Evolutionary conservation across 345 rosid genomes (phyloP), one percentile per base, ranked within the genome.

Genomic region (Gossypium mustelinum): DNA sequence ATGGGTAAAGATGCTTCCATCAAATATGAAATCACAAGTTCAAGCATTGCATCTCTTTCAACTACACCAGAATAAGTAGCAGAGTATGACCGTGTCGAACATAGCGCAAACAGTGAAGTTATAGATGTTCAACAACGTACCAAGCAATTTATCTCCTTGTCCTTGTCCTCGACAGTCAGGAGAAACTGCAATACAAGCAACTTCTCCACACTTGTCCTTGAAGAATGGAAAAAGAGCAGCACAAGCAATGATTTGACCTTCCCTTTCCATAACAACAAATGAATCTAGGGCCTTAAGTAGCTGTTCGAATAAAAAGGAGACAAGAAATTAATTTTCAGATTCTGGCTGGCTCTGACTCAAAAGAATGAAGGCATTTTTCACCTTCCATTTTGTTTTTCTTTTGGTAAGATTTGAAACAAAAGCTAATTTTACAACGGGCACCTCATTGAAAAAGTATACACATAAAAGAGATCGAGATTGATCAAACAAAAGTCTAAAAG

Each of bases 161-260:
- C 98, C 97, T 85, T 94, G 97, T 66, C 98, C 98, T 58, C 92
- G 94, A 66, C 98, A 94, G 43, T 94, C 98, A 44, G 95, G 79
- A 75, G 98, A 84, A 80, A 94, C 98, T 10, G 94, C 98, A 68
- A 94, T 90, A 73, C 95, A 89, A 64, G 98, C 98, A 78, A 94
- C 90, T 82, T 94, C 98, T 74, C 98, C 98, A 66, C 97, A 91
- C 72, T 91, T 89, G 2, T 89, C 97, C 77, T 89, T 82, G 78
- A 81, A 87, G 83, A 86, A 94, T 24, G 95, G 97, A 70, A 94
- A 88, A 78, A 94, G 86, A 66, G 98, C 98, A 63, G 94, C 97
- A 79, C 97, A 91, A 56, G 98, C 97, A 13, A 94, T 91, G 51
- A 94, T 81, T 77, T 94, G 98, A 59, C 64, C 64, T 59, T 59